Evolutionary conservation across 192 early-diverging fungal species (phyloP), one percentile per base, ranked within the genome.

Genomic region (Spinellus fusiger): DNA sequence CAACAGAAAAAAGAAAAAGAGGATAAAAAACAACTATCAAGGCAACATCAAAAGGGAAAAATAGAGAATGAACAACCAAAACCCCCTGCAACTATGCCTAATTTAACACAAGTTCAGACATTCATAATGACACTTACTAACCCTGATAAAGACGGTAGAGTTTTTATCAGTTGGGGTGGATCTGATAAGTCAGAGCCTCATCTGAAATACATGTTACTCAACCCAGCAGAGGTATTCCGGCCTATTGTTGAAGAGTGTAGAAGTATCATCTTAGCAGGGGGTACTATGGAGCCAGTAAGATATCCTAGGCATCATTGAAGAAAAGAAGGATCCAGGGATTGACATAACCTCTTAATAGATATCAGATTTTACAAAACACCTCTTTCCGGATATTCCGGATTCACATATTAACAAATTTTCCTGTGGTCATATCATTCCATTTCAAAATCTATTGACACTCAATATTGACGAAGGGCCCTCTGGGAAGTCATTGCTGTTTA

Each of bases 211-310:
- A 79, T 98, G 48, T 67, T 95, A 12, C 66, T 98, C 22, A 92
- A 92, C 56, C 93, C 95, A 5, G 82, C 91, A 1, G 84, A 88
- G 54, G 74, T 76, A 5, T 95, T 98, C 67, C 69, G 77, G 52
- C 79, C 80, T 16, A 78, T 98, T 12, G 84, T 94, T 4, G 69
- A 82, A 5, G 88, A 96, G 47, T 87, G 93, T 0, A 75, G 89
- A 37, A 84, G 89, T 29, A 84, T 98, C 0, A 69, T 98, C 7
- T 71, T 98, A 23, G 91, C 93, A 0, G 94, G 95, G 58, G 95
- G 95, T 20, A 98, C 95, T 0, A 93, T 98, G 90, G 83, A 86
- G 61, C 94, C 93, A 1, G 85, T 92, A 26, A 66, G 77, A 55
- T 78, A 76, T 25, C 66, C 78, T 7, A 33, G 9, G 31, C 15